Conservation (phyloP, 2,329 filamentous ascomycete genomes). For the Penicillium occitanis region DNA sequence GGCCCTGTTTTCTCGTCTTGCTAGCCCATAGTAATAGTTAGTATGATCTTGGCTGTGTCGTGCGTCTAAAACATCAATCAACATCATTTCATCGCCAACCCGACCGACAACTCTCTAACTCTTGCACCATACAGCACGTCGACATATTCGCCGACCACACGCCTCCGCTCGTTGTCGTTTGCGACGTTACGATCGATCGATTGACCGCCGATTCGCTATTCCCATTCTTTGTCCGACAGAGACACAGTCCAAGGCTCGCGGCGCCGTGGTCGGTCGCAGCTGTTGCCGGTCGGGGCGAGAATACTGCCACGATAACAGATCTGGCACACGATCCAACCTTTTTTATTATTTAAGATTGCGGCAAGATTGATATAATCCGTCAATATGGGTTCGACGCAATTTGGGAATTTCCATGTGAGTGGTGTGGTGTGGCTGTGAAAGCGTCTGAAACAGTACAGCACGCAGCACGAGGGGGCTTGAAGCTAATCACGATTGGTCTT, state of each 20-base stretch:
- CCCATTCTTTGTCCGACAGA: not conserved
- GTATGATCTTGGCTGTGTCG: not conserved
- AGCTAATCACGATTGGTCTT: not conserved
- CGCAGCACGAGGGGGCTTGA: slow-evolving; percentile 9
- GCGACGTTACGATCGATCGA: not conserved
- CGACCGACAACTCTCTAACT: not conserved
- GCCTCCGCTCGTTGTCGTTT: not conserved
- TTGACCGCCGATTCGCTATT: not conserved
- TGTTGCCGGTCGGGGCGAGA: slow-evolving; percentile 13
- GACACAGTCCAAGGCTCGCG: not conserved
- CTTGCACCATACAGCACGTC: not conserved
- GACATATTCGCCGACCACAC: not conserved
- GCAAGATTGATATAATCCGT: not conserved
- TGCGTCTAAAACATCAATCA: slow-evolving; percentile 9
- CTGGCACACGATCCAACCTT: not conserved
- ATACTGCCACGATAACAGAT: not conserved
- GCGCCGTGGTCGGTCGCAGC: slow-evolving; percentile 14
- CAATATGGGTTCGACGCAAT: slow-evolving; percentile 55
- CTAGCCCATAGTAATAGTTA: not conserved
- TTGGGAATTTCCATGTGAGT: slow-evolving; percentile 60
- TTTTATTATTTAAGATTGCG: not conserved
- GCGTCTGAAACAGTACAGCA: not conserved
- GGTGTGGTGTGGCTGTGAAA: slow-evolving; percentile 24
- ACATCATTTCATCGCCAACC: not conserved
- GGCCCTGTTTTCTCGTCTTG: not conserved